Conservation (phyloP, 208 protist species). For the Vickermania spadyakhi region DNA sequence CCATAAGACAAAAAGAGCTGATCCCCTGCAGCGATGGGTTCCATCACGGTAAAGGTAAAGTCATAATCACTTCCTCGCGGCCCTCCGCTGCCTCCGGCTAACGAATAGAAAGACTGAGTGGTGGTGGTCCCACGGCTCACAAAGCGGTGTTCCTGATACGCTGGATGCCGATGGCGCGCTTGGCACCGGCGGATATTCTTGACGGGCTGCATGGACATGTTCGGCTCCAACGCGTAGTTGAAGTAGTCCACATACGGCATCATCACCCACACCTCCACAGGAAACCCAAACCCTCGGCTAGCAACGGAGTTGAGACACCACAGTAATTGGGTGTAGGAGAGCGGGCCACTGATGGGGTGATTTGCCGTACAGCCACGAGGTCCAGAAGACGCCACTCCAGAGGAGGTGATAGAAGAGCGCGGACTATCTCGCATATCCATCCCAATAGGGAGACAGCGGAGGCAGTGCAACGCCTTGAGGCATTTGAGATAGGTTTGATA, state of each 20-base stretch:
- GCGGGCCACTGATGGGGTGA: not conserved
- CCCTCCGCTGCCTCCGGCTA: constrained; percentile 11
- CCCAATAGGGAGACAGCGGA: constrained; percentile 8
- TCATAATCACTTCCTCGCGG: constrained; percentile 6
- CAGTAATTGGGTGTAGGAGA: constrained; percentile 33
- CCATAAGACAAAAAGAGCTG: constrained; percentile 83
- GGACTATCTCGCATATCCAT: not conserved
- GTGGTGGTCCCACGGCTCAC: too few relatives aligned
- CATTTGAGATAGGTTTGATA: constrained; percentile 28
- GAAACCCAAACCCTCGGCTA: constrained; percentile 74
- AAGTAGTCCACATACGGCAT: constrained; percentile 91
- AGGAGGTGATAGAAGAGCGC: not conserved
- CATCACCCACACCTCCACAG: constrained; percentile 81
- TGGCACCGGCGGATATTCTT: constrained; percentile 2
- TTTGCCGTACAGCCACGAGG: not conserved
- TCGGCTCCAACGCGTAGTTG: constrained; percentile 74
- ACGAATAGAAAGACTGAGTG: constrained; percentile 3
- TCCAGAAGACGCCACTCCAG: not conserved
- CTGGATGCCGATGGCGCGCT: too few relatives aligned
- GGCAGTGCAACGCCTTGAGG: constrained; percentile 17
- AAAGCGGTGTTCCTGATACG: constrained; percentile 5
- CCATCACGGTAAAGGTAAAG: constrained; percentile 50
- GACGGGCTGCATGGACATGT: constrained; percentile 29
- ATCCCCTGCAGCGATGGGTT: constrained; percentile 24
- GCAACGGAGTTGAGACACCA: constrained; percentile 85